Evolutionary conservation across 75 land plant species (phyloP).

Genomic region (Selaginella moellendorffii): DNA sequence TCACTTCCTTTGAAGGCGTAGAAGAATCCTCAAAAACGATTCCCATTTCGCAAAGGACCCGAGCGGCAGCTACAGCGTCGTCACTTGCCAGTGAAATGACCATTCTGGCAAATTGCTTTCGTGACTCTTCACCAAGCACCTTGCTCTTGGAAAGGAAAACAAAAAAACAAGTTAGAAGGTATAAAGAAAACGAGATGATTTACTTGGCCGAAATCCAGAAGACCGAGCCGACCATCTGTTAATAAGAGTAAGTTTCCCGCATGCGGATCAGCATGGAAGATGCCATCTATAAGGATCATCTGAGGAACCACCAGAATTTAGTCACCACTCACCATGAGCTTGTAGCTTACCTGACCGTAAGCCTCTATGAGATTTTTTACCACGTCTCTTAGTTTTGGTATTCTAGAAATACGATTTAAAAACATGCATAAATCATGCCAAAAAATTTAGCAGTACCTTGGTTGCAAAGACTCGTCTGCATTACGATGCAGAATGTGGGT

Average conservation of each 20-base stretch:
- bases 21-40: constrained; percentile 23
- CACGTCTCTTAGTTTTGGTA: constrained; percentile 20
- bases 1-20: constrained; percentile 11
- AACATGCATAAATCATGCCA: not conserved
- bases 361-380: constrained; percentile 22
- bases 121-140: constrained; percentile 16
- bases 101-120: constrained; percentile 23
- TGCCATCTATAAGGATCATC: constrained; percentile 35
- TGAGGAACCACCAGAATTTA: constrained; percentile 2
- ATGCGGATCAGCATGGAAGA: constrained; percentile 42
- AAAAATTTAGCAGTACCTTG: constrained; percentile 14
- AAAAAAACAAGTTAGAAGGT: not conserved
- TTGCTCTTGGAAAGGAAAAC: constrained; percentile 21
- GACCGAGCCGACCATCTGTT: constrained; percentile 30
- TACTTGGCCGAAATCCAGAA: constrained; percentile 37
- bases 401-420: constrained; percentile 7
- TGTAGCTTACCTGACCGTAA: constrained; percentile 34
- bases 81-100: constrained; percentile 20
- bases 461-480: constrained; percentile 15
- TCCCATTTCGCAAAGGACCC: constrained; percentile 23
- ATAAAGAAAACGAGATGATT: not conserved
- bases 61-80: constrained; percentile 19
- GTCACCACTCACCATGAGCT: not conserved
- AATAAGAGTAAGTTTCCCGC: constrained; percentile 33
- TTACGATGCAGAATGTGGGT: constrained; percentile 23